A percentile compares a stretch with the other conserved stretches of the same genome.
phyloP scores from a whole-genome alignment of 202 grass and related monocot species.

The Saccharum hybrid region DNA sequence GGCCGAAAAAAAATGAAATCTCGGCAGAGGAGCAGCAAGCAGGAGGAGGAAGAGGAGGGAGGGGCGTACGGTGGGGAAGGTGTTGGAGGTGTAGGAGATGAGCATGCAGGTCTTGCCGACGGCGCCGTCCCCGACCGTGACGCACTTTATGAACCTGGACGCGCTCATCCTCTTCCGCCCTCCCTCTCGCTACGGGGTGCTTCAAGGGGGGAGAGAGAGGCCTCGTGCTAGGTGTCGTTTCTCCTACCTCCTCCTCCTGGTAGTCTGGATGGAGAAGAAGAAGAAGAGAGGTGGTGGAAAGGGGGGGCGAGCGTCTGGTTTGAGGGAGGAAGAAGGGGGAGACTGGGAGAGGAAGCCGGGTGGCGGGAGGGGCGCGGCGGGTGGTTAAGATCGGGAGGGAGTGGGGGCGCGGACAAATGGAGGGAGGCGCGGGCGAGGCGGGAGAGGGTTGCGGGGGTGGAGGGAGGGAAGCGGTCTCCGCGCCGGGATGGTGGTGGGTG shows the following conservation, averaged over 20 bases:
- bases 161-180: slow-evolving; percentile 77
- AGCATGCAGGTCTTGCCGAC: slow-evolving; percentile 99
- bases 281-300: not conserved
- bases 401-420: slow-evolving; percentile 50
- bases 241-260: not conserved
- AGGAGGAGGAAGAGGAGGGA: not conserved
- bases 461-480: slow-evolving; percentile 56
- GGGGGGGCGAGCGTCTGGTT: slow-evolving; percentile 14
- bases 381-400: slow-evolving; percentile 52
- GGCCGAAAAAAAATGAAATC: not conserved
- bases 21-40: not conserved
- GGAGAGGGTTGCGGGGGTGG: slow-evolving; percentile 50
- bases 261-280: not conserved
- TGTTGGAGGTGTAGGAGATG: slow-evolving; percentile 99
- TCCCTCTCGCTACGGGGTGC: slow-evolving; percentile 23
- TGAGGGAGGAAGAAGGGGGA: slow-evolving; percentile 18
- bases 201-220: not conserved
- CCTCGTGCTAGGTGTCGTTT: not conserved
- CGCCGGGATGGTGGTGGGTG: slow-evolving; percentile 47
- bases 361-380: slow-evolving; percentile 27
- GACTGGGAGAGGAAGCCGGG: slow-evolving; percentile 5
- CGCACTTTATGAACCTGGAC: slow-evolving; percentile 98
- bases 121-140: slow-evolving; percentile 95
- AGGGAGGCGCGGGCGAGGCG: slow-evolving; percentile 50
- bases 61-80: slow-evolving; percentile 80